phyloP scores from a whole-genome alignment of 192 early-diverging fungal genomes.

The Entomortierella parvispora region DNA sequence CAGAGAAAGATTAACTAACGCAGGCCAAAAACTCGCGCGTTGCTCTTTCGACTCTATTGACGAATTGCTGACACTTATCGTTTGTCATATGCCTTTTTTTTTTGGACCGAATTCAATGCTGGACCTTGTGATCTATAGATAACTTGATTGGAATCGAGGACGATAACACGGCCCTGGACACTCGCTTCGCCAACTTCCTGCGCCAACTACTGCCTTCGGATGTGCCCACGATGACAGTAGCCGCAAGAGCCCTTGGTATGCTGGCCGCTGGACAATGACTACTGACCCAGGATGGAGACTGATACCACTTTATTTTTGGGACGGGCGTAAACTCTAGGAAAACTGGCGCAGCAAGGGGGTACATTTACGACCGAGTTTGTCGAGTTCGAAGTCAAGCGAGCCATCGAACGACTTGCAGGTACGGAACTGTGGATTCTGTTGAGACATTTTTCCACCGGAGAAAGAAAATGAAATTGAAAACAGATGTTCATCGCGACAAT shows the following conservation, averaged over 20 bases:
- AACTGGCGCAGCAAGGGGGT: conserved; percentile 69
- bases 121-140: conserved; percentile 57
- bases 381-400: conserved; percentile 82
- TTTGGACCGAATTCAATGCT: no score
- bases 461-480: no score
- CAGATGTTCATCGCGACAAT: no score
- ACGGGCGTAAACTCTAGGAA: no score
- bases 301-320: neutral
- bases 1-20: neutral
- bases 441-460: no score
- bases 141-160: conserved; percentile 83
- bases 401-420: conserved; percentile 89
- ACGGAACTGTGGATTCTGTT: no score
- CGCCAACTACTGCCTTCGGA: conserved; percentile 75
- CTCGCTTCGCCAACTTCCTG: conserved; percentile 85
- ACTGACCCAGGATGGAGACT: neutral
- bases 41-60: neutral
- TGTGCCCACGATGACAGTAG: conserved; percentile 76
- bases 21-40: no score
- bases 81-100: neutral
- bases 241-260: conserved; percentile 76
- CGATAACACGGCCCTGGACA: conserved; percentile 79
- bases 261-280: neutral
- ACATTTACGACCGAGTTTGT: conserved; percentile 84
- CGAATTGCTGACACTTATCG: no score